Base-by-base conservation (phyloP, 495 filamentous ascomycete species). In the Pseudomonodictys pantanalensis region DNA sequence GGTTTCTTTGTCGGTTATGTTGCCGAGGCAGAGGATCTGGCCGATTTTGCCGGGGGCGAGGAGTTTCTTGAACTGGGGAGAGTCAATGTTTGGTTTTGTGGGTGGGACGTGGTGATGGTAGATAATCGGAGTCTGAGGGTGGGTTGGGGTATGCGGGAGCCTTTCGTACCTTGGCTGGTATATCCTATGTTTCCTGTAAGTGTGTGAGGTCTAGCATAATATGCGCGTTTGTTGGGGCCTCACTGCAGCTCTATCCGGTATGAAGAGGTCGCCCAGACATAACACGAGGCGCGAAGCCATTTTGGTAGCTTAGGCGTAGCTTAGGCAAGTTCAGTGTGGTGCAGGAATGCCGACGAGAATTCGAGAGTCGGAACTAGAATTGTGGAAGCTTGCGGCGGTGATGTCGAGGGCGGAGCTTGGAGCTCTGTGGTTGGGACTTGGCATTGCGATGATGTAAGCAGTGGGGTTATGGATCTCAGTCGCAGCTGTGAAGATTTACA, bases 11-110 rank as follows among this genome's bases (percentile, higher is more conserved):
- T 95, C 90, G 64, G 93, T 99, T 35, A 97, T 83, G 77, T 99
- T 99, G 56, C 93, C 93, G 9, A 99, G 85, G 74, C 93, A 97
- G 59, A 99, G 84, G 44, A 91, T 97, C 73, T 99, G 93, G 59
- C 88, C 89, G 69, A 99, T 99, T 77, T 97, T 97, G 68, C 95
- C 95, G 9, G 95, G 93, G 11, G 91, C 88, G 65, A 99, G 86
- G 73, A 99, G 93, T 72, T 97, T 97, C 70, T 90, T 91, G 83
- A 99, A 99, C 92, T 97, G 30, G 44, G 67, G 55, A 39, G 45
- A 53, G 49, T 30, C 23, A 26, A 20, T 25, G 26, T 20, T 30
- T 58, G 35, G 25, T 11, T 50, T 35, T 25, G 60, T 47, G 28
- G 43, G 51, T 48, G 66, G 30, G 49, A 55, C 47, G 25, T 38